These are phyloP conservation scores for Lentinula sp. DNA, from an alignment of 768 basidiomycete species.

Conservation along the genomic window DNA sequence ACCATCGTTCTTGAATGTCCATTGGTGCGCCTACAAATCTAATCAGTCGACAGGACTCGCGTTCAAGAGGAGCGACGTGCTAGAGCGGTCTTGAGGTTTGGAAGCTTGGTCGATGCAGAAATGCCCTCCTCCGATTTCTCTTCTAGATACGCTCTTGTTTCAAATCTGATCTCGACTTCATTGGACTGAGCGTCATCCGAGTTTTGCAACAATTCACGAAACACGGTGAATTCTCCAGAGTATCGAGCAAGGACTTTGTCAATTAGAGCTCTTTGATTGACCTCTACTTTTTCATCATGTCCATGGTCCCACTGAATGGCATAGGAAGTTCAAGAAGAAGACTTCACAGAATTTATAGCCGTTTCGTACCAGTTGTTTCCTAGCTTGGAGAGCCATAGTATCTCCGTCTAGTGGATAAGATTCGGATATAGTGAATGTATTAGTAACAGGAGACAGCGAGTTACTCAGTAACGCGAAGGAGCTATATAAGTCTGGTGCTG, in stretches of 20 bases:
- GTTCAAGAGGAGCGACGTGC: conserved; percentile 26
- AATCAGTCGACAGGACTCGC: not conserved
- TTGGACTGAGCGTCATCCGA: conserved; percentile 86
- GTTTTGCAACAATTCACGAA: conserved; percentile 85
- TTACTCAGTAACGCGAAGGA: not conserved
- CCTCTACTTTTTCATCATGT: conserved; percentile 9
- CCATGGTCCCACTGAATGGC: conserved; percentile 4
- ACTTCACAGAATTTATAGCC: not conserved
- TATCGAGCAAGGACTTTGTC: conserved; percentile 97
- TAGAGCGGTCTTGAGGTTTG: conserved; percentile 58
- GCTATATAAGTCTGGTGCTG: not conserved
- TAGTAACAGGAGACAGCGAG: no score
- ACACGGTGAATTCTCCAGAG: conserved; percentile 82
- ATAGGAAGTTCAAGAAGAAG: not conserved
- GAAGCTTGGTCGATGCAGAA: conserved; percentile 23
- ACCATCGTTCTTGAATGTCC: conserved; percentile 84
- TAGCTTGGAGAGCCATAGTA: not conserved
- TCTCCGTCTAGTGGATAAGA: not conserved
- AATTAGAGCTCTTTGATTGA: conserved; percentile 89
- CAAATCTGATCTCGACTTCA: conserved; percentile 73
- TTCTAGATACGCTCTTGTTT: conserved; percentile 49
- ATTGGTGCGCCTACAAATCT: conserved; percentile 57
- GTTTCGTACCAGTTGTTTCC: not conserved
- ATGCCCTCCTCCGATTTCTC: conserved; percentile 12
- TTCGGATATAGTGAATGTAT: no score